A percentile compares a stretch with the other conserved stretches of the same genome.
Evolutionary conservation across 176 grass and related monocot species (phyloP).

Genomic region (Oryza longistaminata): DNA sequence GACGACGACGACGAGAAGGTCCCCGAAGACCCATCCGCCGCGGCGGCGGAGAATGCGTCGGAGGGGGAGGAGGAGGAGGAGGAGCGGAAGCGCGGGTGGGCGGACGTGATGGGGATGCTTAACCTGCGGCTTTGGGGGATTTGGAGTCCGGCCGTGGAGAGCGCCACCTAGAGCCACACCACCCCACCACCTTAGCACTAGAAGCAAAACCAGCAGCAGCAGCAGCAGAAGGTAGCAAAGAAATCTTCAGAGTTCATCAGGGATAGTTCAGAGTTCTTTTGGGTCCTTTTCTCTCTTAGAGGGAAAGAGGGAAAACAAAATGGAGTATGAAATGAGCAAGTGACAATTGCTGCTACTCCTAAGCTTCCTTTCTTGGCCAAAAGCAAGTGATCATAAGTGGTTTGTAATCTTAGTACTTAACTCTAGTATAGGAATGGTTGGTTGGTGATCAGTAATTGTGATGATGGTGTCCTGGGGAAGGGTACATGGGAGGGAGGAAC

Average conservation of each 20-base stretch:
- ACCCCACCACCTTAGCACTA: conserved; percentile 4
- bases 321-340: not conserved
- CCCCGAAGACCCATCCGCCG: not conserved
- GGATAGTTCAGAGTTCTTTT: not conserved
- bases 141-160: conserved; percentile 57
- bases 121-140: conserved; percentile 46
- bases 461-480: not conserved
- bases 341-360: not conserved
- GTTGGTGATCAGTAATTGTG: not conserved
- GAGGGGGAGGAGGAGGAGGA: not conserved
- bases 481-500: not conserved
- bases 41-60: not conserved
- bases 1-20: conserved; percentile 12
- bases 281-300: not conserved
- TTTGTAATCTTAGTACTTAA: not conserved
- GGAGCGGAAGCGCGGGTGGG: conserved; percentile 50
- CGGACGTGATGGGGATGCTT: conserved; percentile 49
- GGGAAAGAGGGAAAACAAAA: not conserved
- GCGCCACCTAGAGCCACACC: conserved; percentile 31
- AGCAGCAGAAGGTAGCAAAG: not conserved
- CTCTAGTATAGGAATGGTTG: not conserved
- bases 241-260: not conserved
- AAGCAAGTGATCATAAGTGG: not conserved
- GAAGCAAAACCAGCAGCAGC: conserved; percentile 1
- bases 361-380: not conserved